These are phyloP conservation scores for Xylariaceae sp. DNA, from an alignment of 2,329 filamentous ascomycete species.

Conservation along the genomic window DNA sequence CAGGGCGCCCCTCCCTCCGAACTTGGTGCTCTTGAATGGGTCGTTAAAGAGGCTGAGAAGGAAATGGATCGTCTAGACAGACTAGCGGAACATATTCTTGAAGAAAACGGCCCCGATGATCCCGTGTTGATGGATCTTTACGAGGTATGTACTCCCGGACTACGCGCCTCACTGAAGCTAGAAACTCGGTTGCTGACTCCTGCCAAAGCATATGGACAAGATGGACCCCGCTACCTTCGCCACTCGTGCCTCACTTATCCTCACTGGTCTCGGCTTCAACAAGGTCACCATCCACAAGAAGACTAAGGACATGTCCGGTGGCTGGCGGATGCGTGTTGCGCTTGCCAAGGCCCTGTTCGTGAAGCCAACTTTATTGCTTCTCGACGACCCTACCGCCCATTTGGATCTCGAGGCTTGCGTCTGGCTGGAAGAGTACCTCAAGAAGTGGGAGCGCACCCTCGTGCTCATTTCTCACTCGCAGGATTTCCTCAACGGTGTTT, in stretches of 20 bases:
- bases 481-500: slow-evolving; percentile 99
- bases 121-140: slow-evolving; percentile 90
- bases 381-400: slow-evolving; percentile 98
- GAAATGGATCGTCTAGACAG: slow-evolving; percentile 89
- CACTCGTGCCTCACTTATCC: slow-evolving; percentile 90
- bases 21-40: slow-evolving; percentile 91
- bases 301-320: slow-evolving; percentile 99
- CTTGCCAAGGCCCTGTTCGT: slow-evolving; percentile 97
- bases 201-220: slow-evolving; percentile 83
- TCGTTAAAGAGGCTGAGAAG: slow-evolving; percentile 87
- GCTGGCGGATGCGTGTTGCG: slow-evolving; percentile 99
- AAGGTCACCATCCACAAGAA: slow-evolving; percentile 97
- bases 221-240: slow-evolving; percentile 98
- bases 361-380: slow-evolving; percentile 89
- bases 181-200: slow-evolving; percentile 5
- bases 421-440: slow-evolving; percentile 99
- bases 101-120: slow-evolving; percentile 87
- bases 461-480: slow-evolving; percentile 95
- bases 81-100: slow-evolving; percentile 82
- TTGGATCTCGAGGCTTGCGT: slow-evolving; percentile 99
- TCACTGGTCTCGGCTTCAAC: slow-evolving; percentile 99
- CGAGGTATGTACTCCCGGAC: slow-evolving; percentile 61
- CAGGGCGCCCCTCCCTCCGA: slow-evolving; percentile 90
- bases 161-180: neutral
- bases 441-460: slow-evolving; percentile 98